Evolutionary conservation across 805 yeast genomes (phyloP).

Genomic region (Helenozyma rhizophorensis): DNA sequence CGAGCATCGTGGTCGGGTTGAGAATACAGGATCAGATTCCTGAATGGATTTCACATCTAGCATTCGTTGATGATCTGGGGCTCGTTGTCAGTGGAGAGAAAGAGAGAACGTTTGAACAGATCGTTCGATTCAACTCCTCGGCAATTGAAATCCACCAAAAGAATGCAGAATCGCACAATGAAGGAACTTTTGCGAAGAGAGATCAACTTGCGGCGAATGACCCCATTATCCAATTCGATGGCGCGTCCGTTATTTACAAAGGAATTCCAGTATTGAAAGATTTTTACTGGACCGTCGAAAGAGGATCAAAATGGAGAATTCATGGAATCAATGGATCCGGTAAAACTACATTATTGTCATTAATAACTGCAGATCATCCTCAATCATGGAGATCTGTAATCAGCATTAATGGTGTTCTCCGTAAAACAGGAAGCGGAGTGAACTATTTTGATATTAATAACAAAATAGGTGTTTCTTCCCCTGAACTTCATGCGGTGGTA

Average conservation of each 20-base stretch:
- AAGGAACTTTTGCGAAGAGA: background rate
- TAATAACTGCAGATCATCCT: constrained; percentile 93
- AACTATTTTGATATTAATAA: constrained; percentile 76
- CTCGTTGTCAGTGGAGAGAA: constrained; percentile 47
- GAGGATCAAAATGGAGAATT: constrained; percentile 84
- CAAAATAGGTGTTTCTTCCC: constrained; percentile 81
- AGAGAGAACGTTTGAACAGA: constrained; percentile 15
- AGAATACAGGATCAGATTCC: constrained; percentile 76
- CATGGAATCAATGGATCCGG: constrained; percentile 92
- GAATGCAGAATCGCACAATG: background rate
- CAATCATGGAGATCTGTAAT: constrained; percentile 85
- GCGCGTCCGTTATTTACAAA: constrained; percentile 62
- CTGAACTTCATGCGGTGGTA: constrained; percentile 87
- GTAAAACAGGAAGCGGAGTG: constrained; percentile 68
- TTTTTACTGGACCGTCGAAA: constrained; percentile 60
- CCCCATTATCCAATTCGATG: constrained; percentile 44
- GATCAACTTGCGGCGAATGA: constrained; percentile 1
- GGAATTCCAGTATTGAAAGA: constrained; percentile 56
- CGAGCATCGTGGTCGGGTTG: constrained; percentile 67
- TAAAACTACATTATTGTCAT: constrained; percentile 79
- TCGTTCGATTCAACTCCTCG: background rate
- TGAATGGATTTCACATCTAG: constrained; percentile 72
- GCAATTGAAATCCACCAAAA: background rate
- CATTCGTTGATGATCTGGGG: constrained; percentile 51
- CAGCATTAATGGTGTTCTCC: constrained; percentile 56